Percentiles rank a stretch among this genome's conserved stretches.
phyloP scores from a whole-genome alignment of 257 asterid species.

The Cruciata laevipes region DNA sequence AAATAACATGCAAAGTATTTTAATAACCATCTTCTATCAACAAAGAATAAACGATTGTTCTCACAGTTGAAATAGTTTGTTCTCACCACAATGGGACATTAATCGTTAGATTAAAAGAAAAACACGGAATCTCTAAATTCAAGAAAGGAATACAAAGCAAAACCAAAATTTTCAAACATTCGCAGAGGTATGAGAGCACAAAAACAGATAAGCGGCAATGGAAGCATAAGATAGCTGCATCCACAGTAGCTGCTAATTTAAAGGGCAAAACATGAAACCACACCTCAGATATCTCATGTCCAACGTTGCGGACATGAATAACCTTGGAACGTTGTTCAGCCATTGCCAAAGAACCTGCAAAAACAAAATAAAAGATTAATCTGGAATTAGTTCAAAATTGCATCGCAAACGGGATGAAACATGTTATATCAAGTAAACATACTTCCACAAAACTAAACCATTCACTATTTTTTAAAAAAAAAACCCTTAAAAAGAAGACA shows the following conservation, averaged over 20 bases:
- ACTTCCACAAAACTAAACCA: neutral
- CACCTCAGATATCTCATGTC: constrained; percentile 97
- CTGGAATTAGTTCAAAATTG: neutral
- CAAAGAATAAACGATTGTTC: neutral
- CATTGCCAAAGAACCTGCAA: constrained; percentile 46
- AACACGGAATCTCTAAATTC: neutral
- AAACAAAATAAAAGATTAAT: neutral
- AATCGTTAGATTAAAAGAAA: neutral
- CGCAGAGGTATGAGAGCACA: neutral
- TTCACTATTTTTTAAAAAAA: neutral
- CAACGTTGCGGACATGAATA: constrained; percentile 93
- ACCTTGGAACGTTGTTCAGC: constrained; percentile 93
- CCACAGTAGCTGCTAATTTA: neutral
- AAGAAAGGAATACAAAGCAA: no score
- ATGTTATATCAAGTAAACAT: neutral
- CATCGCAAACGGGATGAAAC: neutral
- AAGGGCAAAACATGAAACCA: neutral
- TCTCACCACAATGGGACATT: neutral
- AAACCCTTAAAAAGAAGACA: neutral
- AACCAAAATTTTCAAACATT: neutral
- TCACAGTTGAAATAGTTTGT: neutral
- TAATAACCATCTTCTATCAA: neutral
- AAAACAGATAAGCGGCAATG: neutral
- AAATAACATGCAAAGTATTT: neutral
- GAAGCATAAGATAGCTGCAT: neutral